phyloP scores from a whole-genome alignment of 2,329 filamentous ascomycete species.

The Talaromyces sp. region DNA sequence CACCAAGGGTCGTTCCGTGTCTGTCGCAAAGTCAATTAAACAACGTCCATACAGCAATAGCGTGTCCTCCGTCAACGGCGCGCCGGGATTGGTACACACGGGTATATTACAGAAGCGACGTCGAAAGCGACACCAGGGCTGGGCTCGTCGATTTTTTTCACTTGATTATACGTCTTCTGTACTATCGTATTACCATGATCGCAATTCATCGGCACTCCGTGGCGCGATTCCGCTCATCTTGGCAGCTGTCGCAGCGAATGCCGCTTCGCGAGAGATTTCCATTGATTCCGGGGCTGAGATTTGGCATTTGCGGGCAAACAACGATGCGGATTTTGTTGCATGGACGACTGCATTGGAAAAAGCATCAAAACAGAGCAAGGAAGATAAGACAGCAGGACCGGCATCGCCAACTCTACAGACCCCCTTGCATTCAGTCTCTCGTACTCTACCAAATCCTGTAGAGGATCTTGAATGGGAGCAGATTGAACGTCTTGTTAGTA shows the following conservation, averaged over 20 bases:
- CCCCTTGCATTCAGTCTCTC: conserved; percentile 27
- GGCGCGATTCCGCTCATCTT: conserved; percentile 89
- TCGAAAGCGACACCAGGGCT: conserved; percentile 89
- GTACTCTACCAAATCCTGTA: conserved; percentile 34
- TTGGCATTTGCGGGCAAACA: conserved; percentile 85
- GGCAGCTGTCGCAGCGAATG: conserved; percentile 84
- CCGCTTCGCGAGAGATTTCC: conserved; percentile 82
- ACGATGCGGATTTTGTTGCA: conserved; percentile 75
- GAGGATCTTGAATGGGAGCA: conserved; percentile 83
- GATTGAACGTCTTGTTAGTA: conserved; percentile 78
- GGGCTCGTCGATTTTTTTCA: conserved; percentile 90
- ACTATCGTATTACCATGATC: conserved; percentile 92
- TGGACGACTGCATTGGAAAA: conserved; percentile 84
- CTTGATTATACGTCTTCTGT: conserved; percentile 92
- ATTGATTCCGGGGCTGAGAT: conserved; percentile 96
- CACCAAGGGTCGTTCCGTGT: conserved; percentile 13
- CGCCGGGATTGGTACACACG: conserved; percentile 62
- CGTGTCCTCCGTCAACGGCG: conserved; percentile 19
- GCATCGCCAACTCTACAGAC: conserved; percentile 25
- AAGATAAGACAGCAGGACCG: conserved; percentile 27
- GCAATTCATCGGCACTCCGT: conserved; percentile 83
- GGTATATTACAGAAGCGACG: conserved; percentile 84
- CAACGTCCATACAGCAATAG: conserved; percentile 22
- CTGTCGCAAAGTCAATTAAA: conserved; percentile 20
- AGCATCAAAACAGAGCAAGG: conserved; percentile 55